Evolutionary conservation across 305 asterid genomes (phyloP), one percentile per base, ranked within the genome.

Genomic region (Lippia alba): DNA sequence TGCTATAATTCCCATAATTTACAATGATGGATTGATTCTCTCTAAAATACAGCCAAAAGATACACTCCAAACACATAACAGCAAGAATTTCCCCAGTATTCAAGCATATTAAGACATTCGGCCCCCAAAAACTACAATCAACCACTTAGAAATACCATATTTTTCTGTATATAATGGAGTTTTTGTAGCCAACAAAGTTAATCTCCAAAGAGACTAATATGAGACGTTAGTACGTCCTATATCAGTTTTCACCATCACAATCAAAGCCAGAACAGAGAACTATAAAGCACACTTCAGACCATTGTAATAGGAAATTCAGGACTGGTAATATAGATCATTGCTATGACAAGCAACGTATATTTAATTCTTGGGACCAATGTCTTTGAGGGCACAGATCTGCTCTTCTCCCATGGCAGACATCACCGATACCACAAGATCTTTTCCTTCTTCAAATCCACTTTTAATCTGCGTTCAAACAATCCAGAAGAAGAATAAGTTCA

Each of bases 341-440:
- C 30, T 24, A 41, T 8, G 45, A 40, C 5, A 56, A 55, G 54
- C 51, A 39, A 15, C 18, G 39, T 7, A 56, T 41, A 44, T 44
- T 44, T 44, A 44, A 30, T 79, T 71, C 68, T 74, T 79, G 4
- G 87, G 84, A 49, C 82, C 84, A 32, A 84, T 81, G 70, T 84
- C 89, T 32, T 84, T 84, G 24, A 84, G 75, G 58, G 73, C 84
- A 53, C 84, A 81, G 34, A 84, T 84, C 79, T 83, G 88, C 77
- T 83, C 88, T 56, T 84, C 89, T 20, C 89, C 89, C 86, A 84
- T 84, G 4, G 89, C 86, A 1, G 79, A 75, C 86, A 77, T 78
- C 59, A 84, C 89, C 17, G 80, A 69, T 58, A 84, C 86, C 49
- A 84, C 89, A 12, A 84, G 89, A 64, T 84, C 89, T 77, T 84